Conservation (phyloP, 2,329 filamentous ascomycete species). For the Kalaharituber pfeilii region DNA sequence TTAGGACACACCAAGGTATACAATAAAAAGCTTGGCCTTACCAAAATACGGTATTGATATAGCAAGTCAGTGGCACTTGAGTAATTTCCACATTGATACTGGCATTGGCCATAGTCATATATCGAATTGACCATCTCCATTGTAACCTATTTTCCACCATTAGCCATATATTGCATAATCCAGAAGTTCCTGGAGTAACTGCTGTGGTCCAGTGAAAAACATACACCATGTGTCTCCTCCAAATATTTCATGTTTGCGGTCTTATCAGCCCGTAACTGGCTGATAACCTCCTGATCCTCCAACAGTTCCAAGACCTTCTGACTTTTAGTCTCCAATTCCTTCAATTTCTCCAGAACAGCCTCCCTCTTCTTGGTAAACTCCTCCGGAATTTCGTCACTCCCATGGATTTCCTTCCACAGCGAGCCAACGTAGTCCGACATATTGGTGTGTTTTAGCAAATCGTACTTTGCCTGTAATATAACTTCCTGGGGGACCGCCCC, state of each 20-base stretch:
- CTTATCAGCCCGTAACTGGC: slow-evolving; percentile 86
- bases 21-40: slow-evolving; percentile 20
- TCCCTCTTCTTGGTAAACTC: slow-evolving; percentile 83
- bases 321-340: slow-evolving; percentile 72
- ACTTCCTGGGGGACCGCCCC: slow-evolving; percentile 37
- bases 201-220: slow-evolving; percentile 24
- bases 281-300: slow-evolving; percentile 75
- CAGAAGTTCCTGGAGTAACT: neutral
- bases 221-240: slow-evolving; percentile 83
- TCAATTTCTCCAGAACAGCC: slow-evolving; percentile 65
- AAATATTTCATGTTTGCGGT: slow-evolving; percentile 96
- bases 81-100: slow-evolving; percentile 96
- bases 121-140: slow-evolving; percentile 90
- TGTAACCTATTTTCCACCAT: slow-evolving; percentile 43
- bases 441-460: slow-evolving; percentile 90
- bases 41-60: slow-evolving; percentile 88
- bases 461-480: slow-evolving; percentile 73
- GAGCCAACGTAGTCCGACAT: slow-evolving; percentile 97
- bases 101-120: slow-evolving; percentile 90
- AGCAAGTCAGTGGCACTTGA: slow-evolving; percentile 75
- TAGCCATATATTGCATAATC: neutral
- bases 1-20: neutral
- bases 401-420: slow-evolving; percentile 76
- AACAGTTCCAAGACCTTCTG: slow-evolving; percentile 76
- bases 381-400: slow-evolving; percentile 55